A percentile compares a stretch with the other conserved stretches of the same genome.
phyloP scores from a whole-genome alignment of 2,329 filamentous ascomycete species.

The Fusarium avenaceum region DNA sequence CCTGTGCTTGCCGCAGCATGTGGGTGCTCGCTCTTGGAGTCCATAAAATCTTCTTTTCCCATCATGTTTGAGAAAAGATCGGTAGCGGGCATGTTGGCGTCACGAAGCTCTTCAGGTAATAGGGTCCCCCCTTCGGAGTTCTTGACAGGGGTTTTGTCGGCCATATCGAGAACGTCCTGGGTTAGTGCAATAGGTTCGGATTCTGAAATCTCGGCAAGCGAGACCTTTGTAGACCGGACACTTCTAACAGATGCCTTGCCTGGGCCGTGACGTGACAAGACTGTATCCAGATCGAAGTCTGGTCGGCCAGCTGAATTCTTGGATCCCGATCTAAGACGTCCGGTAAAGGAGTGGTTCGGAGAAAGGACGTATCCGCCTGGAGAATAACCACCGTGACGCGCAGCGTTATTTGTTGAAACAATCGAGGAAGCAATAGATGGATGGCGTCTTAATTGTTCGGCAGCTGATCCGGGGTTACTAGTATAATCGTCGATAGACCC shows the following conservation, averaged over 20 bases:
- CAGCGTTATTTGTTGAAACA: constrained; percentile 75
- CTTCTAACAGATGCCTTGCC: constrained; percentile 68
- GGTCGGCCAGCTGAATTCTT: constrained; percentile 60
- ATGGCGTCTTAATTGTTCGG: constrained; percentile 57
- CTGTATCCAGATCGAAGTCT: constrained; percentile 58
- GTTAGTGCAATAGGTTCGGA: constrained; percentile 67
- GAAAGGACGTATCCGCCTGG: constrained; percentile 77
- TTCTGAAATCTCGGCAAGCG: constrained; percentile 69
- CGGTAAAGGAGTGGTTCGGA: constrained; percentile 72
- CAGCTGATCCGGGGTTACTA: constrained; percentile 42
- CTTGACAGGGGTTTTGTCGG: constrained; percentile 60
- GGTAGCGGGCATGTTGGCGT: constrained; percentile 50
- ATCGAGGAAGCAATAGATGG: constrained; percentile 71
- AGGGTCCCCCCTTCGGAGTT: constrained; percentile 58
- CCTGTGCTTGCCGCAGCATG: constrained; percentile 29
- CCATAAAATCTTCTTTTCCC: constrained; percentile 45
- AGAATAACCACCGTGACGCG: constrained; percentile 78
- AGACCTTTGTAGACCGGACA: constrained; percentile 64
- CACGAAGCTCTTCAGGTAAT: constrained; percentile 55
- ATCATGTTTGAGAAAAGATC: constrained; percentile 55
- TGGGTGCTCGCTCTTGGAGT: constrained; percentile 13
- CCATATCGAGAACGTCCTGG: constrained; percentile 66
- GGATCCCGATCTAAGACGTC: constrained; percentile 68
- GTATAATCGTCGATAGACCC: constrained; percentile 51
- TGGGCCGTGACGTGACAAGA: constrained; percentile 65